Evolutionary conservation across 1,139 yeast genomes (phyloP).

Genomic region (Magnusiomyces tetraspermus): DNA sequence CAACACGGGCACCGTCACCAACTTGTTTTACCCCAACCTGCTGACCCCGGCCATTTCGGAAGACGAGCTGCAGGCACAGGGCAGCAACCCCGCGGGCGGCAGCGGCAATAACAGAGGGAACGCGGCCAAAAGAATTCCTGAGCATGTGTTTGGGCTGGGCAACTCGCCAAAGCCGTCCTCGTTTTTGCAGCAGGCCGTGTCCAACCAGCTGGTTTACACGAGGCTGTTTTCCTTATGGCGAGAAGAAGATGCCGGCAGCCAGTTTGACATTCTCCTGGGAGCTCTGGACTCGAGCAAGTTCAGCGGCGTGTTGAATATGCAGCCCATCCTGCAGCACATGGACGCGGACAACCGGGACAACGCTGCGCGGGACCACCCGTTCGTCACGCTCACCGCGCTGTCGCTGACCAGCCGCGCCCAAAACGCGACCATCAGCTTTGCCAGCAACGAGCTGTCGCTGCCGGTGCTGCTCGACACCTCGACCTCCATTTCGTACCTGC

Average conservation of each 20-base stretch:
- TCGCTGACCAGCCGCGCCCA: constrained; percentile 38
- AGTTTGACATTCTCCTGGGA: constrained; percentile 20
- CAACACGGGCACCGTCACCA: neutral
- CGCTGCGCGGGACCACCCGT: constrained; percentile 37
- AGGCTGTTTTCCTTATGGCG: too few species aligned
- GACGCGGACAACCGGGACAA: constrained; percentile 24
- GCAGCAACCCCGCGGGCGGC: too few species aligned
- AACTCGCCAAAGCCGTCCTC: neutral
- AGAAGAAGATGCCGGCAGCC: too few species aligned
- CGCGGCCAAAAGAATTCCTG: too few species aligned
- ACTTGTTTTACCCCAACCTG: neutral
- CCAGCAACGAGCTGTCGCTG: constrained; percentile 16
- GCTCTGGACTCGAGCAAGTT: constrained; percentile 19
- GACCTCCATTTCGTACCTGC: constrained; percentile 45
- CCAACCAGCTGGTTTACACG: too few species aligned
- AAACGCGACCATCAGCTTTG: constrained; percentile 4
- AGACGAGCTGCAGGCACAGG: too few species aligned
- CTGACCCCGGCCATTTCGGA: neutral
- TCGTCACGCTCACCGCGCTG: constrained; percentile 48
- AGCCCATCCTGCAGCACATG: constrained; percentile 16
- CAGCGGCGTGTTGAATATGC: constrained; percentile 16
- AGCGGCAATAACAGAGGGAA: too few species aligned
- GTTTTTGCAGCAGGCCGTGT: too few species aligned
- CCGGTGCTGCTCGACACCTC: constrained; percentile 61
- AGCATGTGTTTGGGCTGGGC: too few species aligned